Base-by-base conservation (phyloP, 2,329 filamentous ascomycete genomes). In the Claviceps pazoutovae region DNA sequence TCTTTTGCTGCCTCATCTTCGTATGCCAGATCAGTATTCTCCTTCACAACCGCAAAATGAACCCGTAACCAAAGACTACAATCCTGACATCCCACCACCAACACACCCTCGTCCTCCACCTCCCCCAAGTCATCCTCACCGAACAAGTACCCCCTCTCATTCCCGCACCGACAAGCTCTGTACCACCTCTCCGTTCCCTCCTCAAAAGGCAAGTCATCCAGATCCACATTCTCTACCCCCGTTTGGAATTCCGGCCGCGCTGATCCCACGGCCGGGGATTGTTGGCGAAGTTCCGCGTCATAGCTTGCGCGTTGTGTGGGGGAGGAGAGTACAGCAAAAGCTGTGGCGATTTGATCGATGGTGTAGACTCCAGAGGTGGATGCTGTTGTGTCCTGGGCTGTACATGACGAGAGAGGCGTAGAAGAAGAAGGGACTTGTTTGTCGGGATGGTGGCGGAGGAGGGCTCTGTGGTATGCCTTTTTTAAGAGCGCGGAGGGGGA, bases 31-130 rank as follows among this genome's bases (percentile, higher is more conserved):
- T 60, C 64, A 19, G 16, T 14, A 5, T 2, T 5, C 9, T 63
- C 66, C 26, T 67, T 74, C 30, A 79, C 64, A 14, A 81, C 71
- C 8, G 76, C 78, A 68, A 84, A 85, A 49, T 80, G 72, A 39
- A 85, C 79, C 52, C 75, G 74, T 49, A 84, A 63, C 80, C 80
- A 84, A 46, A 85, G 67, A 60, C 81, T 84, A 57, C 82, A 85
- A 58, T 83, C 81, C 52, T 72, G 70, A 59, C 82, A 85, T 11
- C 78, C 81, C 42, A 85, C 80, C 62, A 83, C 71, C 46, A 84
- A 64, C 60, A 82, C 78, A 8, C 80, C 76, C 55, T 76, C 70
- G 49, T 78, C 75, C 46, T 71, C 73, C 41, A 73, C 76, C 60
- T 76, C 78, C 56, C 80, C 76, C 48, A 85, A 66, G 61, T 84